phyloP scores from a whole-genome alignment of 805 yeast species.

The Metschnikowia gelsemii region DNA sequence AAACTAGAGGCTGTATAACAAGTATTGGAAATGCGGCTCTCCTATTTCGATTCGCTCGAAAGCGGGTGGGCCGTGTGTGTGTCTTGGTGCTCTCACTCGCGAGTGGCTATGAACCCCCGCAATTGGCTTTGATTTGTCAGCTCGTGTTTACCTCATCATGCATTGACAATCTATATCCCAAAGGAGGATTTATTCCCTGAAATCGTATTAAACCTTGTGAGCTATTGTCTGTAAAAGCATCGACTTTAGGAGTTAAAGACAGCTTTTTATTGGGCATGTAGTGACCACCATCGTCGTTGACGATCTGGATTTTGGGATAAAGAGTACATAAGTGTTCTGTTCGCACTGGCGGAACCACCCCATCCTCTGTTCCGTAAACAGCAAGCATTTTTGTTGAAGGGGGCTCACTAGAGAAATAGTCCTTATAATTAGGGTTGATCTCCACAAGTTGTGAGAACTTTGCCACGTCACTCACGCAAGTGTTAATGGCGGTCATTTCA shows the following conservation, averaged over 20 bases:
- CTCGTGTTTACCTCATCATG: no score
- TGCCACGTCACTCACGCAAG: conserved; percentile 24
- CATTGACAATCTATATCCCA: no score
- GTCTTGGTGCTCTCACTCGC: no score
- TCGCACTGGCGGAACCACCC: conserved; percentile 34
- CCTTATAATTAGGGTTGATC: conserved; percentile 21
- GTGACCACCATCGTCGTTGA: conserved; percentile 40
- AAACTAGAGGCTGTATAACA: no score
- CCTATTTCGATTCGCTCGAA: no score
- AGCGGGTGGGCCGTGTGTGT: no score
- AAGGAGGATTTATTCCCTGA: no score
- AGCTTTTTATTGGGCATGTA: conserved; percentile 32
- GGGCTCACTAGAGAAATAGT: conserved; percentile 22
- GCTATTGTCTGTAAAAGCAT: no score
- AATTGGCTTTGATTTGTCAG: no score
- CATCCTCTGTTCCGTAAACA: conserved; percentile 34
- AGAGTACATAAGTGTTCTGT: conserved; percentile 25
- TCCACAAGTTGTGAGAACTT: conserved; percentile 22
- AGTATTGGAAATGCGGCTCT: no score
- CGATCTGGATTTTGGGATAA: conserved; percentile 17
- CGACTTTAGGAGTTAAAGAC: conserved; percentile 21
- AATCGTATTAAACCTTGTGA: no score
- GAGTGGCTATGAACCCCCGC: no score
- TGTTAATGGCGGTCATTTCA: conserved; percentile 19
- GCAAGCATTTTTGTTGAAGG: conserved; percentile 27